Evolutionary conservation across 495 filamentous ascomycete genomes (phyloP).

Genomic region (Penicillium paxilli): DNA sequence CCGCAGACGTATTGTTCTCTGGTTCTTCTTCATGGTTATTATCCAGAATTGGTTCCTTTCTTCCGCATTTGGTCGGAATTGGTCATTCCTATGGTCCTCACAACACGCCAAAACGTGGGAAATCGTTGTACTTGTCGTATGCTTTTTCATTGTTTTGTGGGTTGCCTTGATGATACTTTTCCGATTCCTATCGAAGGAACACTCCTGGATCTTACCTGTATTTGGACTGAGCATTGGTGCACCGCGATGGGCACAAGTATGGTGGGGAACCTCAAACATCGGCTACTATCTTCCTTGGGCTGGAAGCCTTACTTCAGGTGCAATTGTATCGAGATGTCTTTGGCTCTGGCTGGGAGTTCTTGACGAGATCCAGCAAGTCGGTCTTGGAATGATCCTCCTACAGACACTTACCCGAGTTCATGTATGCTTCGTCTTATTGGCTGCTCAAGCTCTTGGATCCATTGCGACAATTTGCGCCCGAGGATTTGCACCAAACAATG

Average conservation of each 20-base stretch:
- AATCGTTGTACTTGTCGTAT: conserved; percentile 50
- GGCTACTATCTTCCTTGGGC: conserved; percentile 62
- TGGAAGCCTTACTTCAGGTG: conserved; percentile 45
- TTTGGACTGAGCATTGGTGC: conserved; percentile 65
- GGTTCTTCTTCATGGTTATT: conserved; percentile 57
- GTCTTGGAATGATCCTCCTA: conserved; percentile 64
- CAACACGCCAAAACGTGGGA: conserved; percentile 53
- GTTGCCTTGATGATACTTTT: conserved; percentile 47
- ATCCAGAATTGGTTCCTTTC: conserved; percentile 69
- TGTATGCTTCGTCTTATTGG: conserved; percentile 54
- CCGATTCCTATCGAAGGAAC: conserved; percentile 48
- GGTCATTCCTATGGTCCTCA: conserved; percentile 59
- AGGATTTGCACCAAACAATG: conserved; percentile 56
- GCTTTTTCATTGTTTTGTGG: conserved; percentile 64
- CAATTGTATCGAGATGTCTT: conserved; percentile 53
- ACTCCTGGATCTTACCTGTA: conserved; percentile 66
- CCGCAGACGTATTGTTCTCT: conserved; percentile 58
- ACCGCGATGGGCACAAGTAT: conserved; percentile 65
- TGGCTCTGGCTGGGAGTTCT: conserved; percentile 69
- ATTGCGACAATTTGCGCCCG: conserved; percentile 58
- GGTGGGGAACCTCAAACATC: conserved; percentile 59
- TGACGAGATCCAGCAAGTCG: conserved; percentile 62
- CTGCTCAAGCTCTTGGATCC: conserved; percentile 56
- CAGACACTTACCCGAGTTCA: conserved; percentile 63
- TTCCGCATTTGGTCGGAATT: conserved; percentile 61